Evolutionary conservation across 2,329 filamentous ascomycete species (phyloP).

Genomic region (Camillea tinctor): DNA sequence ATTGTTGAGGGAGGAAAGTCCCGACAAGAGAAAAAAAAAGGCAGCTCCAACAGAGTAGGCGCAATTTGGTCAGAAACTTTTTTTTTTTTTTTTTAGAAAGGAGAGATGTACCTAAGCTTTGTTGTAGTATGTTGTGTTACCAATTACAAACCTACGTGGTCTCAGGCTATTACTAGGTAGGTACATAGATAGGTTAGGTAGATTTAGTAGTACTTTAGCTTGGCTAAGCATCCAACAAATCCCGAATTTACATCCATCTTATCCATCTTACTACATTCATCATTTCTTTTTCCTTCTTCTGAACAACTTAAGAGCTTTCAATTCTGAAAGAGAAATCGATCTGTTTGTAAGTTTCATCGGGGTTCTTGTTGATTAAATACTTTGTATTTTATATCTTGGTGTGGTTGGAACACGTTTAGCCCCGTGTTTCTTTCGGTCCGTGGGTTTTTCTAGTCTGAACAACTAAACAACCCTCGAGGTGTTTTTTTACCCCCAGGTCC

Average conservation of each 20-base stretch:
- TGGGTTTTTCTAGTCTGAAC: too few relatives aligned
- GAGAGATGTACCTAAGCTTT: not conserved
- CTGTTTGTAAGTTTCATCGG: too few relatives aligned
- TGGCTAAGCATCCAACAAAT: not conserved
- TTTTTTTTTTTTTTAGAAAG: too few relatives aligned
- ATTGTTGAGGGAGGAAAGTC: slow-evolving; percentile 18
- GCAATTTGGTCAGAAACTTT: slow-evolving; percentile 1
- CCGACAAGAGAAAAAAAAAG: not conserved
- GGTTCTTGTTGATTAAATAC: not conserved
- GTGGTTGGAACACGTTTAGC: not conserved
- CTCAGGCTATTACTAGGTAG: slow-evolving; percentile 1
- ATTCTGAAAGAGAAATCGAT: not conserved
- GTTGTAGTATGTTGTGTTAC: slow-evolving; percentile 1
- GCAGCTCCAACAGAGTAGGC: slow-evolving; percentile 14
- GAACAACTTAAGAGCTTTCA: not conserved
- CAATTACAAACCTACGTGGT: not conserved
- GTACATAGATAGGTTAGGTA: too few relatives aligned
- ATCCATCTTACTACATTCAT: not conserved
- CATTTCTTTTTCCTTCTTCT: not conserved
- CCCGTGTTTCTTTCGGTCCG: too few relatives aligned
- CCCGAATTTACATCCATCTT: not conserved
- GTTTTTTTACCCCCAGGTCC: too few relatives aligned
- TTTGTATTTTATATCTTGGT: not conserved
- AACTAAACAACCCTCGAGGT: too few relatives aligned
- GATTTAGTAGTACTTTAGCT: not conserved